Evolutionary conservation across 768 basidiomycete genomes (phyloP).

Genomic region (Pleurotus citrinopileatus): DNA sequence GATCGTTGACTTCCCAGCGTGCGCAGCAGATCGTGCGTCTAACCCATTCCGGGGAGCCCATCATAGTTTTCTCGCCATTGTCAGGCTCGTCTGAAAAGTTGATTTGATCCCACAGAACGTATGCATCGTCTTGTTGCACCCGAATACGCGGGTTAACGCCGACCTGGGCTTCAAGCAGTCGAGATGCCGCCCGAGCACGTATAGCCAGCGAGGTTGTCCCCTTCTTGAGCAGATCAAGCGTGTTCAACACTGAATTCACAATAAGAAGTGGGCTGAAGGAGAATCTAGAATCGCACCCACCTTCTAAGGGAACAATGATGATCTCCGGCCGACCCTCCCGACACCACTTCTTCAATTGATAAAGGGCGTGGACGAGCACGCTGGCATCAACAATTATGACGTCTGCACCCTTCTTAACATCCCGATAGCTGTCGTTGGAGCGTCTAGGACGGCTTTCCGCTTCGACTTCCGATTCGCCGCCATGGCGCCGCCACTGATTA

Average conservation of each 20-base stretch:
- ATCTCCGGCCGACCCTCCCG: conserved; percentile 74
- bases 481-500: conserved; percentile 6
- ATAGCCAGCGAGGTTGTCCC: conserved; percentile 76
- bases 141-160: conserved; percentile 79
- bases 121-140: conserved; percentile 81
- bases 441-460: conserved; percentile 20
- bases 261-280: not conserved
- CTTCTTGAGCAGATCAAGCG: conserved; percentile 91
- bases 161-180: conserved; percentile 85
- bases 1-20: conserved; percentile 61
- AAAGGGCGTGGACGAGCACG: conserved; percentile 73
- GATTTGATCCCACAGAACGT: conserved; percentile 78
- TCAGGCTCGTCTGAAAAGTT: conserved; percentile 38
- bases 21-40: conserved; percentile 83
- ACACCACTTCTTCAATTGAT: conserved; percentile 82
- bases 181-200: conserved; percentile 82
- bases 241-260: conserved; percentile 68
- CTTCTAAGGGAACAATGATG: conserved; percentile 85
- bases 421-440: conserved; percentile 28
- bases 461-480: conserved; percentile 12
- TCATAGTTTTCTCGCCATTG: conserved; percentile 16
- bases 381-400: conserved; percentile 79
- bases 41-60: conserved; percentile 76
- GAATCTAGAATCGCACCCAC: conserved; percentile 36
- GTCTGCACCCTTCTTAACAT: conserved; percentile 59